Base-by-base conservation (phyloP, 2,329 filamentous ascomycete genomes). In the Colletotrichum euphorbiae region DNA sequence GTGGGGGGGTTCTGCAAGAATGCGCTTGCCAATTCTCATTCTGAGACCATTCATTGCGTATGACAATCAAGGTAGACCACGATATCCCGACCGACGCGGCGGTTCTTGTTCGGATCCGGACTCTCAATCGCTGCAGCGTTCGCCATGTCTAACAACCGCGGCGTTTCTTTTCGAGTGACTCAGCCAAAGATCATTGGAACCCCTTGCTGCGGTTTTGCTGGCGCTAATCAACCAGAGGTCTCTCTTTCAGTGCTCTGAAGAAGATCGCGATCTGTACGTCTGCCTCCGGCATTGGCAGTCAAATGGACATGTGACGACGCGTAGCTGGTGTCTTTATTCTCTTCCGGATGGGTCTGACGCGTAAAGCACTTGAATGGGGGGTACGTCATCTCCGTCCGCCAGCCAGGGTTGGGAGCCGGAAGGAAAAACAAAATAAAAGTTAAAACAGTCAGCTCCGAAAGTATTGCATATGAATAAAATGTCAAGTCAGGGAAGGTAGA, bases 241-340 rank as follows among this genome's bases (percentile, higher is more conserved):
- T 13, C 36, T 38, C 2, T 38, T 15, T 12, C 3, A 17, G 6
- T 6, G 5, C 28, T 52, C 17, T 24, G 17, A 6, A 19, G 4
- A 40, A 38, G 31, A n/a, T 33, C 5, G 51, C 17, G 33, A 48
- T 46, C 42, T 59, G 28, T 21, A 48, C 9, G 6, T 4, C 13
- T 40, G 60, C 60, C 40, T 55, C 31, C 21, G 1, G 24, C 33
- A 17, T n/a, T 24, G 1, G 24, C 28, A 38, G 19, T 19, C 17
- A 24, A 43, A 15, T 19, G 31, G 19, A n/a, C 63, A 67, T 62
- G 50, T 42, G 67, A 67, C 50, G 63, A 58, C 67, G 67, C 67
- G 67, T 28, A 28, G 28, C 28, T 28, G 7, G 6, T 67, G 3
- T 17, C 57, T 36, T 12, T 36, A 24, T 36, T 12, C 13, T 28